These are phyloP conservation scores for Plasmodium cynomolgi DNA, from an alignment of 169 alveolate species.

Conservation along the genomic window DNA sequence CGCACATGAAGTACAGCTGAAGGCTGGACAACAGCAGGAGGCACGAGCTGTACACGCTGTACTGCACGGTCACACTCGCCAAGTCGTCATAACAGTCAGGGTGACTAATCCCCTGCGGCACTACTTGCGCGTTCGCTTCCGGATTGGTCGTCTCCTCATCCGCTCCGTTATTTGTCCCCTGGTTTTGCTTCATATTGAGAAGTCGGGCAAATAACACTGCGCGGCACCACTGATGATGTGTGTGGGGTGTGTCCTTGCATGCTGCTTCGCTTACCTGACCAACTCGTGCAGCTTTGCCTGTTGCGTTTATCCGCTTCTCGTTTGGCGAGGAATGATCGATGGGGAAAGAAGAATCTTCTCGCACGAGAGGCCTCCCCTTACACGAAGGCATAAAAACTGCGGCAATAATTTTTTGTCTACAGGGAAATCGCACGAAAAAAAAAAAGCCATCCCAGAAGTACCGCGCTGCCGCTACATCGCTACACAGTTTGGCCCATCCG, in stretches of 20 bases:
- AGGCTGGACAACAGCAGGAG: constrained; percentile 22
- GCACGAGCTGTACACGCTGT: constrained; percentile 22
- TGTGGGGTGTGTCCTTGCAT: background rate
- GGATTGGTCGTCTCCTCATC: background rate
- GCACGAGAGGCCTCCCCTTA: background rate
- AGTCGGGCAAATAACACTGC: background rate
- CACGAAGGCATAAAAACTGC: background rate
- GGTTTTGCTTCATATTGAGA: background rate
- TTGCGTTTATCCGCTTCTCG: background rate
- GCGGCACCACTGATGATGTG: background rate
- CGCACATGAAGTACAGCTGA: constrained; percentile 16
- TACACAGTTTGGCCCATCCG: background rate
- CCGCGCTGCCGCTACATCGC: background rate
- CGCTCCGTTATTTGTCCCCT: background rate
- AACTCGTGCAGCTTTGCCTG: too few species aligned
- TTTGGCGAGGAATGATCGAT: background rate
- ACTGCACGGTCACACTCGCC: background rate
- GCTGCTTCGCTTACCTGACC: background rate
- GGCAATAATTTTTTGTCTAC: background rate
- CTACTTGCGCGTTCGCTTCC: background rate
- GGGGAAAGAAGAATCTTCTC: background rate
- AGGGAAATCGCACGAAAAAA: background rate
- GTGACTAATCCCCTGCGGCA: background rate
- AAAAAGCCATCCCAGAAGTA: background rate
- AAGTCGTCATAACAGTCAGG: background rate